Evolutionary conservation across 176 grass and related monocot species (phyloP).

Genomic region (Triticum urartu): DNA sequence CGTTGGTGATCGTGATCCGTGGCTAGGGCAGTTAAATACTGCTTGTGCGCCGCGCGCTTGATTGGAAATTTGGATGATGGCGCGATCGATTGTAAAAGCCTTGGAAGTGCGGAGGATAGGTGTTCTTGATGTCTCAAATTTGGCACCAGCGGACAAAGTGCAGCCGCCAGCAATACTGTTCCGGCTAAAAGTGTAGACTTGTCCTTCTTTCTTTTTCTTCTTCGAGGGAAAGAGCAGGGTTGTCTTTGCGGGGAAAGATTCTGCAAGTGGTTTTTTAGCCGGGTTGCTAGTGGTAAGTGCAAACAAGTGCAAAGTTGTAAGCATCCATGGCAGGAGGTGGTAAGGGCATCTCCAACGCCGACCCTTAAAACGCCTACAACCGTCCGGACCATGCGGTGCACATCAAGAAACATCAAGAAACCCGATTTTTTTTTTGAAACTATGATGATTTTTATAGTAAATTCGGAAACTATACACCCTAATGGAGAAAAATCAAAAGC

Average conservation of each 20-base stretch:
- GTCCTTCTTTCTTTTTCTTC: not conserved
- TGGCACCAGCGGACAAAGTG: not conserved
- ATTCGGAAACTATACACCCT: no score
- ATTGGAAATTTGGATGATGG: not conserved
- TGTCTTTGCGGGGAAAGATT: not conserved
- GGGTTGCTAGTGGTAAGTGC: no score
- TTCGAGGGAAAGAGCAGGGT: no score
- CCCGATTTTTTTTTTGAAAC: no score
- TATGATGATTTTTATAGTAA: no score
- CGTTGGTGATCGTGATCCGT: not conserved
- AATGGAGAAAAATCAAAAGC: no score
- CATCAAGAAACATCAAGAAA: no score
- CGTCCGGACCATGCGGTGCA: no score
- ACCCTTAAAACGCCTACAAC: no score
- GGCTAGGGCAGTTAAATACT: constrained; percentile 7
- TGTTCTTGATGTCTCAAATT: not conserved
- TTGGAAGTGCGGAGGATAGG: not conserved
- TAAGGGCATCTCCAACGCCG: no score
- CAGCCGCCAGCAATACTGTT: constrained; percentile 27
- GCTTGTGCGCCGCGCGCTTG: not conserved
- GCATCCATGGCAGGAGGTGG: no score
- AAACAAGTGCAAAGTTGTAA: no score
- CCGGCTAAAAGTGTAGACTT: not conserved
- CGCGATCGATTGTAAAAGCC: not conserved
- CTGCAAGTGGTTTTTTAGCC: not conserved